Conservation (phyloP, 768 basidiomycete genomes). For the Phanerodontia chrysosporium region DNA sequence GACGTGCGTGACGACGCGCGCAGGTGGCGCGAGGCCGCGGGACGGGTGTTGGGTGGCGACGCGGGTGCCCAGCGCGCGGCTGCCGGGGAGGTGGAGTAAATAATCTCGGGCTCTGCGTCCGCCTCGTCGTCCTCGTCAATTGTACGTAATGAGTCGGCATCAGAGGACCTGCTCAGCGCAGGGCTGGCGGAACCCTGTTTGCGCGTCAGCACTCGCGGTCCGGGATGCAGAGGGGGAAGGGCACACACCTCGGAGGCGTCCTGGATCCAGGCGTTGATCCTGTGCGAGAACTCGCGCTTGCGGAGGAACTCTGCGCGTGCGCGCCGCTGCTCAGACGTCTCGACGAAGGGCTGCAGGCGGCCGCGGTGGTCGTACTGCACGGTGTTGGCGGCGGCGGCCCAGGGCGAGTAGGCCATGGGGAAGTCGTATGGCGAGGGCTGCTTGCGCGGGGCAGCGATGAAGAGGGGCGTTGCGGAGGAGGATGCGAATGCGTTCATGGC, state of each 20-base stretch:
- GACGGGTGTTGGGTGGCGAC: not conserved
- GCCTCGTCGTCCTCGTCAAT: conserved; percentile 8
- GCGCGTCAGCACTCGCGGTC: not conserved
- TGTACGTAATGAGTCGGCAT: conserved; percentile 3
- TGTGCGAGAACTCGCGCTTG: conserved; percentile 39
- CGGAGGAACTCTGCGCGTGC: conserved; percentile 51
- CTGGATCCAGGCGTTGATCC: conserved; percentile 34
- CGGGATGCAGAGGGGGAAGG: not conserved
- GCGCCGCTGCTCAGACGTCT: conserved; percentile 42
- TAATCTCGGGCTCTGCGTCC: conserved; percentile 3
- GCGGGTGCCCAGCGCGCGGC: not conserved
- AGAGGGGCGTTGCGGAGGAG: not conserved
- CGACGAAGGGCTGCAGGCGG: conserved; percentile 40
- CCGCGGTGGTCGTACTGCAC: conserved; percentile 34
- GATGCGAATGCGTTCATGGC: conserved; percentile 13
- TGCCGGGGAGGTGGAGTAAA: conserved; percentile 10
- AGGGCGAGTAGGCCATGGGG: not conserved
- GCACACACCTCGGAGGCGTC: conserved; percentile 3
- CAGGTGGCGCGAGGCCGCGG: conserved; percentile 1
- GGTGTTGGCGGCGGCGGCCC: not conserved
- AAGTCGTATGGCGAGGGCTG: not conserved
- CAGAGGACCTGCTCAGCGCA: not conserved
- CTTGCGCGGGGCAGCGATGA: not conserved
- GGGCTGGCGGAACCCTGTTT: not conserved
- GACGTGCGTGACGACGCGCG: conserved; percentile 10